phyloP scores from a whole-genome alignment of 2,329 filamentous ascomycete genomes.

The Golovinomyces cichoracearum region DNA sequence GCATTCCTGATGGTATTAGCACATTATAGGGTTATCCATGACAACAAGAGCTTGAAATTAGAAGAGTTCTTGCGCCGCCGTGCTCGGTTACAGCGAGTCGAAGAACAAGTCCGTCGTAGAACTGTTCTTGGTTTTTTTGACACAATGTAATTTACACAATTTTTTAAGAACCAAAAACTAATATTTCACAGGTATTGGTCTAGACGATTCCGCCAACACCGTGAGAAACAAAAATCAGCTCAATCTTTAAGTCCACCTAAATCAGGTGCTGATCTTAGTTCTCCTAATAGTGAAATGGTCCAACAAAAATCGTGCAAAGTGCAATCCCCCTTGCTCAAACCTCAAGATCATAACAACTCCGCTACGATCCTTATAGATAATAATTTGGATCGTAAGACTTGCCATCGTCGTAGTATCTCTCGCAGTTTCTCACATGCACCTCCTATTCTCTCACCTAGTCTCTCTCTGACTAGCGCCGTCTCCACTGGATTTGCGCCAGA shows the following conservation, averaged over 20 bases:
- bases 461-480: slow-evolving; percentile 17
- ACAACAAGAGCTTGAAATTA: slow-evolving; percentile 81
- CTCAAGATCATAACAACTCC: slow-evolving; percentile 7
- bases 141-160: slow-evolving; percentile 34
- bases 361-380: slow-evolving; percentile 10
- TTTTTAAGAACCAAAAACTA: slow-evolving; percentile 6
- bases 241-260: slow-evolving; percentile 31
- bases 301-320: background rate
- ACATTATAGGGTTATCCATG: slow-evolving; percentile 95
- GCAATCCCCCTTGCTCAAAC: slow-evolving; percentile 8
- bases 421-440: slow-evolving; percentile 2
- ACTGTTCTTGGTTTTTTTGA: slow-evolving; percentile 90
- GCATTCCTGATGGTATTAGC: slow-evolving; percentile 83
- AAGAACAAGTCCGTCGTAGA: slow-evolving; percentile 76
- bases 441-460: slow-evolving; percentile 9
- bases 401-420: slow-evolving; percentile 5
- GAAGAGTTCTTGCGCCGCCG: slow-evolving; percentile 86
- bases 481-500: slow-evolving; percentile 14
- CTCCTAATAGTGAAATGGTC: slow-evolving; percentile 42
- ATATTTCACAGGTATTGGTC: slow-evolving; percentile 43
- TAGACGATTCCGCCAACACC: slow-evolving; percentile 49
- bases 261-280: slow-evolving; percentile 66
- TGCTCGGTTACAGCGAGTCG: slow-evolving; percentile 71
- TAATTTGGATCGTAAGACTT: slow-evolving; percentile 10
- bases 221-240: slow-evolving; percentile 44